phyloP scores from a whole-genome alignment of 345 rosid genomes.

The Lagerstroemia speciosa region DNA sequence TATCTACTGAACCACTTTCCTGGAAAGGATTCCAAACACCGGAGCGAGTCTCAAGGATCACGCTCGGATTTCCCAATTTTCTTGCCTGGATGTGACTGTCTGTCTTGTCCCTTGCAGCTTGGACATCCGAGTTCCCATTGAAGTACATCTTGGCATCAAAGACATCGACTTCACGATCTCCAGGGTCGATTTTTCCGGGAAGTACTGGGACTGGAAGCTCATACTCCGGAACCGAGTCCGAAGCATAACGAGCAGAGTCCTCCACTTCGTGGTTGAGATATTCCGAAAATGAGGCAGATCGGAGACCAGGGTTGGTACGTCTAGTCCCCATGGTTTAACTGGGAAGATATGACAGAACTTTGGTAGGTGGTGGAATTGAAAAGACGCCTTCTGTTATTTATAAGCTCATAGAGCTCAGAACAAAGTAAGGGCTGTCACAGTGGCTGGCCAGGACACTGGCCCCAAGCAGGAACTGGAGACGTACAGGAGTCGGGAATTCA shows the following conservation, averaged over 20 bases:
- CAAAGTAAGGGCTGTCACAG: too few relatives aligned
- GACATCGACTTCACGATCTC: not conserved
- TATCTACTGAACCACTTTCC: not conserved
- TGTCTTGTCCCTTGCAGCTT: not conserved
- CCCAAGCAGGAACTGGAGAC: too few relatives aligned
- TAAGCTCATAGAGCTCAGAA: not conserved
- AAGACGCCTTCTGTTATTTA: not conserved
- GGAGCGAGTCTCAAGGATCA: not conserved
- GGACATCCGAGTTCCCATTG: too few relatives aligned
- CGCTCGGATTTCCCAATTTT: not conserved
- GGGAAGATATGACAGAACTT: not conserved
- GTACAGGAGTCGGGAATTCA: too few relatives aligned
- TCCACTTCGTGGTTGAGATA: not conserved
- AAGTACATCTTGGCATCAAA: not conserved
- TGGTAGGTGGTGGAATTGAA: not conserved
- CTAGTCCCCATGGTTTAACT: not conserved
- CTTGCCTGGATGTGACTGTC: not conserved
- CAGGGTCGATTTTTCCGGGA: not conserved
- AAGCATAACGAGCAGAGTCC: not conserved
- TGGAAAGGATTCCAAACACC: not conserved
- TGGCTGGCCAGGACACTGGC: too few relatives aligned
- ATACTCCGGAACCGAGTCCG: not conserved
- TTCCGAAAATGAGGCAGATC: slow-evolving; percentile 4
- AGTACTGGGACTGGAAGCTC: not conserved
- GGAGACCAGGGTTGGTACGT: not conserved